Percentiles rank a stretch among this genome's conserved stretches.
Evolutionary conservation across 176 grass and related monocot species (phyloP).

Genomic region (Saccharum spontaneum): DNA sequence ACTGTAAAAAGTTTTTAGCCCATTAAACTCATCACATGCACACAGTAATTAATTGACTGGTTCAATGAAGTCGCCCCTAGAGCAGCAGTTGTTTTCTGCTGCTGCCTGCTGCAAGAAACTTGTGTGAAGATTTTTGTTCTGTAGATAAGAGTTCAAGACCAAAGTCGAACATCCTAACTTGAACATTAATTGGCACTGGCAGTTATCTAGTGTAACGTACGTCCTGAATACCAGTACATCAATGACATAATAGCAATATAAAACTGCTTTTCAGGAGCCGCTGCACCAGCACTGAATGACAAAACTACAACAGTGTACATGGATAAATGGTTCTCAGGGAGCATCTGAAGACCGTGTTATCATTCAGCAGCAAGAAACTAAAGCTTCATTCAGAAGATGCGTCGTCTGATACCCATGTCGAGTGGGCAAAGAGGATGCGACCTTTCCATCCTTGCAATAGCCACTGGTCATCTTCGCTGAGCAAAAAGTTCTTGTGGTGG

Average conservation of each 20-base stretch:
- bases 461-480: neutral
- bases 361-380: neutral
- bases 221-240: neutral
- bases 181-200: neutral
- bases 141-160: neutral
- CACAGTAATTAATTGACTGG: neutral
- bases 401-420: neutral
- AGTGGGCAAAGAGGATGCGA: neutral
- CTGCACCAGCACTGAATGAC: neutral
- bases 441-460: conserved; percentile 17
- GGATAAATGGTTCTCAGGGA: neutral
- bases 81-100: neutral
- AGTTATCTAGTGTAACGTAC: neutral
- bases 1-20: neutral
- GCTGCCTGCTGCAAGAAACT: neutral
- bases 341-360: neutral
- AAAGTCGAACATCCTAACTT: neutral
- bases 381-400: neutral
- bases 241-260: neutral
- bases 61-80: neutral
- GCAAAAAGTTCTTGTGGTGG: neutral
- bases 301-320: neutral
- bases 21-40: neutral
- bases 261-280: neutral
- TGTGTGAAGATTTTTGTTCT: neutral